Evolutionary conservation across 2,329 filamentous ascomycete genomes (phyloP).

Genomic region (Sphaerulina populicola): DNA sequence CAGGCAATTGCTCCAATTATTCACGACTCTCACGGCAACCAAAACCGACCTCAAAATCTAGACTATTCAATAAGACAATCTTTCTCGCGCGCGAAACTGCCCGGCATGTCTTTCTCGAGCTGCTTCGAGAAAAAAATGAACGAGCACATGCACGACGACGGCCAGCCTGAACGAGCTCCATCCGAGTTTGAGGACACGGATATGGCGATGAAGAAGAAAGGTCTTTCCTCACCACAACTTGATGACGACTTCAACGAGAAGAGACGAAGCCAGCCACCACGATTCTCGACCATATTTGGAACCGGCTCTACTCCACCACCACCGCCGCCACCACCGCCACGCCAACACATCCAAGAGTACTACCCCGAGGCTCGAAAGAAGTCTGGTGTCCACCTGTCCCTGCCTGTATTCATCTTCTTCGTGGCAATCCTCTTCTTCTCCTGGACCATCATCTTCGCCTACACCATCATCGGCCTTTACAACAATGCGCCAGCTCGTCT

Average conservation of each 20-base stretch:
- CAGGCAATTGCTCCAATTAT: slow-evolving; percentile 16
- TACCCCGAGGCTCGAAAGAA: slow-evolving; percentile 22
- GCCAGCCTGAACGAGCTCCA: slow-evolving; percentile 18
- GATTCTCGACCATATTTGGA: slow-evolving; percentile 30
- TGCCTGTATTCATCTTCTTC: slow-evolving; percentile 30
- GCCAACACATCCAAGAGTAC: slow-evolving; percentile 22
- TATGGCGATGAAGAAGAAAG: slow-evolving; percentile 13
- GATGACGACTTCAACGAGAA: slow-evolving; percentile 22
- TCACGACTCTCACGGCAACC: slow-evolving; percentile 12
- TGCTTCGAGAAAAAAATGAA: slow-evolving; percentile 31
- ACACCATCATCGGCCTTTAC: slow-evolving; percentile 34
- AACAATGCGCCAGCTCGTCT: slow-evolving; percentile 28
- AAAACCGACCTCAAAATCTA: not conserved
- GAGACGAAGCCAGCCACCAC: slow-evolving; percentile 24
- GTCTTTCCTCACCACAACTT: slow-evolving; percentile 4
- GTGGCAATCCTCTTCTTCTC: slow-evolving; percentile 30
- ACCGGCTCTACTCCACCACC: slow-evolving; percentile 16
- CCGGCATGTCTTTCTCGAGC: slow-evolving; percentile 26
- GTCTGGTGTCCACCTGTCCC: slow-evolving; percentile 30
- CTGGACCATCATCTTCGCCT: slow-evolving; percentile 32
- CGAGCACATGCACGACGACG: slow-evolving; percentile 27
- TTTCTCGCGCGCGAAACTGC: not conserved
- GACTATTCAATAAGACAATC: not conserved
- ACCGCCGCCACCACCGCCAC: slow-evolving; percentile 16
- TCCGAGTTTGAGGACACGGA: slow-evolving; percentile 18